Evolutionary conservation across 2,329 filamentous ascomycete genomes (phyloP).

Genomic region (Aspergillus neoniger): DNA sequence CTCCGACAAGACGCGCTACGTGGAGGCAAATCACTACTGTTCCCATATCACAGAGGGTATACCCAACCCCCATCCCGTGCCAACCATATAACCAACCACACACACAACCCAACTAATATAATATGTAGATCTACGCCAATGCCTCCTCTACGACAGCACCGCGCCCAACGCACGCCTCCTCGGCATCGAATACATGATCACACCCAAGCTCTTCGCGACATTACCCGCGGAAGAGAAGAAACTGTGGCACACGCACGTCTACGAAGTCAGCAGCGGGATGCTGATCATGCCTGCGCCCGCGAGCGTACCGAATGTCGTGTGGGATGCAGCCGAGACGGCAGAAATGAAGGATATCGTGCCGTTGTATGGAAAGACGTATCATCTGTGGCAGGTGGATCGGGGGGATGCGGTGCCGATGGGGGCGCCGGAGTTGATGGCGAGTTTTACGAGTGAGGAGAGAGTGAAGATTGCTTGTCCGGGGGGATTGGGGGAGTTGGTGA

Average conservation of each 20-base stretch:
- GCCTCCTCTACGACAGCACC: slow-evolving; percentile 77
- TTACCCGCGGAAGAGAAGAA: slow-evolving; percentile 68
- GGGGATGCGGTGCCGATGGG: slow-evolving; percentile 67
- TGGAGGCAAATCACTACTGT: slow-evolving; percentile 86
- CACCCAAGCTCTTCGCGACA: slow-evolving; percentile 65
- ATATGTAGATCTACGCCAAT: slow-evolving; percentile 71
- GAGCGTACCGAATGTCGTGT: slow-evolving; percentile 56
- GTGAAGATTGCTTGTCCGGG: background rate
- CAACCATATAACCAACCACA: too few species aligned
- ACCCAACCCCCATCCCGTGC: too few species aligned
- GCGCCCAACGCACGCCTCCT: slow-evolving; percentile 70
- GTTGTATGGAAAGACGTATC: slow-evolving; percentile 81
- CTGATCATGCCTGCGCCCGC: slow-evolving; percentile 44
- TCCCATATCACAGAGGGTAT: slow-evolving; percentile 67
- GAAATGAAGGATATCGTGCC: slow-evolving; percentile 77
- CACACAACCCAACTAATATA: background rate
- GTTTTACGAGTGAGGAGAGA: slow-evolving; percentile 45
- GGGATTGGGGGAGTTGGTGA: slow-evolving; percentile 43
- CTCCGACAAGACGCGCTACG: slow-evolving; percentile 66
- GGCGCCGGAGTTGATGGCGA: slow-evolving; percentile 64
- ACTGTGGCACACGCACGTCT: slow-evolving; percentile 75
- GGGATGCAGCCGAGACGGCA: slow-evolving; percentile 74
- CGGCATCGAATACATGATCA: slow-evolving; percentile 87
- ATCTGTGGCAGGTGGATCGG: slow-evolving; percentile 81
- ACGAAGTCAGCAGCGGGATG: slow-evolving; percentile 48